These are phyloP conservation scores for Neonectria ditissima DNA, from an alignment of 2,329 filamentous ascomycete genomes.

Conservation along the genomic window DNA sequence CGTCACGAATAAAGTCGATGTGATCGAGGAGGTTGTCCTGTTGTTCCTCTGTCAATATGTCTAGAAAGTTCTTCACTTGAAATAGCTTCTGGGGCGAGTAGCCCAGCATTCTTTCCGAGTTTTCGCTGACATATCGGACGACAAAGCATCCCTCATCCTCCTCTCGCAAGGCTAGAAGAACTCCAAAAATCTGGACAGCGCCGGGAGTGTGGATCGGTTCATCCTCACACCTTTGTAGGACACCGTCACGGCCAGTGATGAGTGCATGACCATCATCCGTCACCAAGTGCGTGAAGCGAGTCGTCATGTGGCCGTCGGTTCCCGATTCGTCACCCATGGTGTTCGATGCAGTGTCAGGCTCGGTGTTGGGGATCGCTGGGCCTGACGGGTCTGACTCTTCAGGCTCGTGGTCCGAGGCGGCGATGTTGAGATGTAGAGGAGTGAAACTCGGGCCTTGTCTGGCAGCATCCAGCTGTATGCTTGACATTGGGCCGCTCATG, in stretches of 20 bases:
- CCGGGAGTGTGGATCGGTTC: conserved; percentile 92
- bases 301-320: conserved; percentile 68
- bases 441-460: conserved; percentile 50
- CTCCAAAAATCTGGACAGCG: conserved; percentile 83
- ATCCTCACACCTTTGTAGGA: conserved; percentile 85
- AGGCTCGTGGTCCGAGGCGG: conserved; percentile 48
- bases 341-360: conserved; percentile 30
- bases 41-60: conserved; percentile 86
- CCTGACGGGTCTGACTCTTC: conserved; percentile 41
- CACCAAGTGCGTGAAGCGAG: conserved; percentile 81
- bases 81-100: conserved; percentile 84
- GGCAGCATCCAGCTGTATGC: conserved; percentile 58
- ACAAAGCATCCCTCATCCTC: conserved; percentile 74
- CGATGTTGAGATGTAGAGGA: conserved; percentile 51
- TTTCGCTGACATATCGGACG: conserved; percentile 84
- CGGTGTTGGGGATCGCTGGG: conserved; percentile 1
- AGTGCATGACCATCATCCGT: conserved; percentile 84
- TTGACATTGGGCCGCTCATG: conserved; percentile 55
- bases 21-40: conserved; percentile 87
- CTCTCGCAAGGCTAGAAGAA: conserved; percentile 80
- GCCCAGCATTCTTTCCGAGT: conserved; percentile 79
- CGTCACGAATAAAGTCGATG: conserved; percentile 87
- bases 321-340: conserved; percentile 40
- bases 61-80: conserved; percentile 78
- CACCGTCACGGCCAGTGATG: conserved; percentile 81